phyloP scores from a whole-genome alignment of 306 rosid genomes.

The Glycine latifolia region DNA sequence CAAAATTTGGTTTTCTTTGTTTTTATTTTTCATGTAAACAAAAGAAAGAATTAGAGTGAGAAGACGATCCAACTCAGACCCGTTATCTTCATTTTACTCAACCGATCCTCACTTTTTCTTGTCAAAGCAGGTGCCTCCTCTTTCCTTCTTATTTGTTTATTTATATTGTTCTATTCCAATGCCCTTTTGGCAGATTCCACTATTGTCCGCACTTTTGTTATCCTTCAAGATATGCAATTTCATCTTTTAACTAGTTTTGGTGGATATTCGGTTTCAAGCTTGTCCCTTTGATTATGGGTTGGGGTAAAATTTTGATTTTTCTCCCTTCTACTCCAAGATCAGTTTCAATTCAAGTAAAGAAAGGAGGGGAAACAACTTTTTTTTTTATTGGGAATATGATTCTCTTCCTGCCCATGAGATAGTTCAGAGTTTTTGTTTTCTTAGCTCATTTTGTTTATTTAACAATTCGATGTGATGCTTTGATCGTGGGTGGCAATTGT shows the following conservation, averaged over 20 bases:
- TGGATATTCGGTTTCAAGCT: slow-evolving; percentile 22
- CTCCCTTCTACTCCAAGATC: neutral
- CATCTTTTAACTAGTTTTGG: neutral
- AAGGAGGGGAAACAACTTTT: neutral
- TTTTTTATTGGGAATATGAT: neutral
- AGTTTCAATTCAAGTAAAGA: neutral
- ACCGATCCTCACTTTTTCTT: slow-evolving; percentile 18
- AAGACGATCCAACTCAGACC: slow-evolving; percentile 33
- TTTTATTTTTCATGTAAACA: neutral
- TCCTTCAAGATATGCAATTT: slow-evolving; percentile 23
- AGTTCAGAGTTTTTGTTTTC: slow-evolving; percentile 12
- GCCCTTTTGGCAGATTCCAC: slow-evolving; percentile 10
- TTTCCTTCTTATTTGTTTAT: neutral
- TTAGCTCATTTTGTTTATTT: slow-evolving; percentile 15
- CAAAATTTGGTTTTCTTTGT: neutral
- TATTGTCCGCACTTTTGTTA: slow-evolving; percentile 3
- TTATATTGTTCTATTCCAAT: neutral
- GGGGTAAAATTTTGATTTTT: slow-evolving; percentile 33
- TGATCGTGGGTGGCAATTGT: slow-evolving; percentile 10
- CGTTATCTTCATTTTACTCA: slow-evolving; percentile 11
- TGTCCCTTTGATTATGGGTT: slow-evolving; percentile 12
- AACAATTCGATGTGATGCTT: slow-evolving; percentile 16
- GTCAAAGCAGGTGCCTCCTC: neutral
- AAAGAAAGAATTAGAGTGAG: neutral
- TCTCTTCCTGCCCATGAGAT: slow-evolving; percentile 19